phyloP scores from a whole-genome alignment of 345 rosid species.

The Lepidium aucheri region DNA sequence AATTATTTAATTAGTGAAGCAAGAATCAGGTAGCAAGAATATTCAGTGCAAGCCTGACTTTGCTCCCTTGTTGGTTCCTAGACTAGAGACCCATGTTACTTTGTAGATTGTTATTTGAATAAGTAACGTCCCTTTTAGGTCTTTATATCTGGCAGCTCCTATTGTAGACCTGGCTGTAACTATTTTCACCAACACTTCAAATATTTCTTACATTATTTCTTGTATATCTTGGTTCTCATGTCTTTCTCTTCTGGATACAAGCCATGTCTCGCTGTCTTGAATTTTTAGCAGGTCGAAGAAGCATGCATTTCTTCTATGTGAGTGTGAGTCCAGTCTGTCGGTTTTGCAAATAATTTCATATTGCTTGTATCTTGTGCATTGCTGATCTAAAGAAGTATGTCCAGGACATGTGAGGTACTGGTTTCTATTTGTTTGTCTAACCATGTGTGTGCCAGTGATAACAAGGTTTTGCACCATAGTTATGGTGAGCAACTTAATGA shows the following conservation, averaged over 20 bases:
- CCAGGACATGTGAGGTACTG: constrained; percentile 25
- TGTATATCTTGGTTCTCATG: neutral
- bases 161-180: constrained; percentile 1
- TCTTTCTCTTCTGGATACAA: constrained; percentile 15
- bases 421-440: constrained; percentile 13
- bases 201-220: neutral
- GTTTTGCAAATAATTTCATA: neutral
- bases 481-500: neutral
- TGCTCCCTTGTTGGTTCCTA: neutral
- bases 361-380: constrained; percentile 2
- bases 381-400: constrained; percentile 16
- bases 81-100: neutral
- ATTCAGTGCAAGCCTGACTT: constrained; percentile 4
- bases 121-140: constrained; percentile 3
- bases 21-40: neutral
- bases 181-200: neutral
- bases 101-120: neutral
- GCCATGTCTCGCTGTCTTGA: constrained; percentile 14
- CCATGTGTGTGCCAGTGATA: neutral
- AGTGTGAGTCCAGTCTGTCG: neutral
- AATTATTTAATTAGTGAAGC: neutral
- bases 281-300: constrained; percentile 22
- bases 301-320: constrained; percentile 16
- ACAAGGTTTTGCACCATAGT: neutral
- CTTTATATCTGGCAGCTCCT: neutral